Percentiles rank a stretch among this genome's conserved stretches.
Conservation (phyloP, 1,284 basidiomycete species). For the Sporisorium scitamineum region DNA sequence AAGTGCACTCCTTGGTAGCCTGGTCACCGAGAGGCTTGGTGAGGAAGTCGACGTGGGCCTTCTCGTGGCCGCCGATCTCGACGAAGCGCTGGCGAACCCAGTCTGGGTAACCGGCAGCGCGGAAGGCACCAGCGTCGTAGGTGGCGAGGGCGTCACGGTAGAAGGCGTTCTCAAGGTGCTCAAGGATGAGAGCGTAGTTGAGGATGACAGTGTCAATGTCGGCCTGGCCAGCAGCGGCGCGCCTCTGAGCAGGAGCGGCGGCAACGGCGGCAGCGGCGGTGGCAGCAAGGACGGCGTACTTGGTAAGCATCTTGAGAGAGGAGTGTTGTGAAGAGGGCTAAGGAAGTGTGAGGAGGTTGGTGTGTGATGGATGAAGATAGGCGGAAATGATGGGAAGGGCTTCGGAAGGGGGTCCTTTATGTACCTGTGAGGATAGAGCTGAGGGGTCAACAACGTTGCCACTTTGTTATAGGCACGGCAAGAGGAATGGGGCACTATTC, state of each 20-base stretch:
- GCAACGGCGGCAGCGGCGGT: constrained; percentile 52
- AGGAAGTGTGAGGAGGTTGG: background rate
- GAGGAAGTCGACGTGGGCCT: constrained; percentile 73
- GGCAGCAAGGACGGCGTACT: constrained; percentile 54
- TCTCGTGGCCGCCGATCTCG: constrained; percentile 72
- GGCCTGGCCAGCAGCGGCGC: constrained; percentile 61
- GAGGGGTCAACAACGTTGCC: constrained; percentile 8
- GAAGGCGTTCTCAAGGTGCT: constrained; percentile 79
- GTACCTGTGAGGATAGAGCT: constrained; percentile 4
- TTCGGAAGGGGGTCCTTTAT: constrained; percentile 16
- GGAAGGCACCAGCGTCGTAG: constrained; percentile 72
- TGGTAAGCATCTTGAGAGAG: constrained; percentile 46
- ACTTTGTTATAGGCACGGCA: background rate
- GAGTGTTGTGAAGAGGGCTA: background rate
- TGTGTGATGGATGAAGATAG: constrained; percentile 7
- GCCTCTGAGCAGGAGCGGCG: constrained; percentile 47
- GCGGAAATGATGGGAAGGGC: background rate
- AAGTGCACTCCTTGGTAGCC: constrained; percentile 74
- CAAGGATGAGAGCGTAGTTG: constrained; percentile 77
- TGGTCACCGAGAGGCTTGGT: constrained; percentile 74
- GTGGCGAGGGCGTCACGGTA: constrained; percentile 69
- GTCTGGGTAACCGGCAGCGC: constrained; percentile 72
- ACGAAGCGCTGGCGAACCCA: constrained; percentile 72
- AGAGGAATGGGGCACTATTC: constrained; percentile 6
- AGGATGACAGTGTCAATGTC: constrained; percentile 71